Conservation (phyloP, 179 eudicot species). For the Vitellaria paradoxa region DNA sequence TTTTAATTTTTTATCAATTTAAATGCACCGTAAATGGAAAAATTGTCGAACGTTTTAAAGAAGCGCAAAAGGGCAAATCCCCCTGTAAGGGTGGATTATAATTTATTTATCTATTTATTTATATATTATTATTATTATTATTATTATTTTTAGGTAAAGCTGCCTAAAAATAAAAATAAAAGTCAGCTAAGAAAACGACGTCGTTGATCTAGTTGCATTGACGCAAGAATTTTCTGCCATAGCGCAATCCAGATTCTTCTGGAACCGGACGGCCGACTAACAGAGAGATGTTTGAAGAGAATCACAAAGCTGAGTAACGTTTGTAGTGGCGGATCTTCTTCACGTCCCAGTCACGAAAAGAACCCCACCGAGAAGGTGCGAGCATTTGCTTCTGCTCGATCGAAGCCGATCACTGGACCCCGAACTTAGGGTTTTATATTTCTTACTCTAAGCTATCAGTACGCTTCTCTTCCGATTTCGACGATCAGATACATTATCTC, state of each 20-base stretch:
- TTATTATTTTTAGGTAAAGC: too few relatives aligned
- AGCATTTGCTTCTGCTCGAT: not conserved
- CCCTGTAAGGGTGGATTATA: too few relatives aligned
- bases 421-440: not conserved
- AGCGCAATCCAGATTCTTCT: constrained; percentile 9
- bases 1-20: too few relatives aligned
- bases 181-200: too few relatives aligned
- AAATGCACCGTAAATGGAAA: too few relatives aligned
- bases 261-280: not conserved
- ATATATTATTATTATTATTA: too few relatives aligned
- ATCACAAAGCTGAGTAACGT: not conserved
- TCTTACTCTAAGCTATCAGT: not conserved
- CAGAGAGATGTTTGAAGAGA: not conserved
- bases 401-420: not conserved
- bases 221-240: not conserved
- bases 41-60: too few relatives aligned
- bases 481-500: not conserved
- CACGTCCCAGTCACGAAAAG: not conserved
- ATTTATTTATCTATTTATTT: too few relatives aligned
- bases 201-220: too few relatives aligned
- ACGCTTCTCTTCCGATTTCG: not conserved
- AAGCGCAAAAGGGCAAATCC: too few relatives aligned
- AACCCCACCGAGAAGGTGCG: not conserved
- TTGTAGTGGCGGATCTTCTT: not conserved
- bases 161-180: too few relatives aligned